Conservation (phyloP, 2,329 filamentous ascomycete genomes). For the Penicillium sp. region DNA sequence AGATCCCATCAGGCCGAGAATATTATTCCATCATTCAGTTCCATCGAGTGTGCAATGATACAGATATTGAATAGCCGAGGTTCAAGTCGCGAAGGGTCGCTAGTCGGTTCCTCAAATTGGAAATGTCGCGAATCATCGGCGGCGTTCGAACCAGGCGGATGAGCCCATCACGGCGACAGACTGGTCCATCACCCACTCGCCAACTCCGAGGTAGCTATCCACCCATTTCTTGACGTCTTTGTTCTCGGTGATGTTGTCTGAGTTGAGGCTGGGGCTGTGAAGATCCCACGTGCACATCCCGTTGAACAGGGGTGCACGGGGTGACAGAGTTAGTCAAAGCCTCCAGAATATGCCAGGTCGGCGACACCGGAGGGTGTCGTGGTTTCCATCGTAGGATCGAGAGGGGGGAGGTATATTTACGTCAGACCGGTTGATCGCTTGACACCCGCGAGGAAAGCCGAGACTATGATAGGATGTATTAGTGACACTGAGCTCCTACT, state of each 20-base stretch:
- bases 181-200: constrained; percentile 98
- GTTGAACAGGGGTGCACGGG: constrained; percentile 28
- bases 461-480: constrained; percentile 60
- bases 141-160: constrained; percentile 89
- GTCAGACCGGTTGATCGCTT: constrained; percentile 96
- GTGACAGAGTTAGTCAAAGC: constrained; percentile 31
- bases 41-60: constrained; percentile 1
- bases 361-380: background rate
- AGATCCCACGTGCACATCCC: constrained; percentile 35
- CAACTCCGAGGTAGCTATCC: constrained; percentile 88
- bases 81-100: constrained; percentile 6
- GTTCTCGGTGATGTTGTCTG: constrained; percentile 80
- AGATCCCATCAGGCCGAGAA: background rate
- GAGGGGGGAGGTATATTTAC: constrained; percentile 63
- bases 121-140: constrained; percentile 57
- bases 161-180: constrained; percentile 88
- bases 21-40: background rate
- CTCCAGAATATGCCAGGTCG: background rate
- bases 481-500: constrained; percentile 6
- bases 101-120: background rate
- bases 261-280: constrained; percentile 72
- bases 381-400: constrained; percentile 8
- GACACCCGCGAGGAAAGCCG: constrained; percentile 93
- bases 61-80: constrained; percentile 3
- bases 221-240: constrained; percentile 86